Evolutionary conservation across 306 rosid species (phyloP).

Genomic region (Casuarina equisetifolia): DNA sequence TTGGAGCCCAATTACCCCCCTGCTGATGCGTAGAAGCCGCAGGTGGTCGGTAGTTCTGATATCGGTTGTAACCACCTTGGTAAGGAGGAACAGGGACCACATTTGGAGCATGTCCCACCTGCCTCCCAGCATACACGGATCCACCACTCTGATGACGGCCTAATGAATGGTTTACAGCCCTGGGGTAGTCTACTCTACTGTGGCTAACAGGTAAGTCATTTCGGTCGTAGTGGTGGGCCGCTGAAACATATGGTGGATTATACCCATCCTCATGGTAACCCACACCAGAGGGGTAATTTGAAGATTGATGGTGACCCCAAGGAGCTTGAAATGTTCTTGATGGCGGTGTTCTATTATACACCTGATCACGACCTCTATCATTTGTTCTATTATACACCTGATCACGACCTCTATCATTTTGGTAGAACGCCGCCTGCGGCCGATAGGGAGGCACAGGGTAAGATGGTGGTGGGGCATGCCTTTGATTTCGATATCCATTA

Average conservation of each 20-base stretch:
- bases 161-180: slow-evolving; percentile 41
- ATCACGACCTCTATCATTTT: slow-evolving; percentile 30
- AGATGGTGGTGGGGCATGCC: slow-evolving; percentile 32
- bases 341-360: slow-evolving; percentile 33
- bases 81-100: slow-evolving; percentile 29
- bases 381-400: too few species aligned
- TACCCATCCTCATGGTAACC: slow-evolving; percentile 36
- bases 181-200: slow-evolving; percentile 29
- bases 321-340: slow-evolving; percentile 36
- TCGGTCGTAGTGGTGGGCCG: slow-evolving; percentile 40
- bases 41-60: slow-evolving; percentile 41
- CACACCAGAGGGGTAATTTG: slow-evolving; percentile 30
- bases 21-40: slow-evolving; percentile 32
- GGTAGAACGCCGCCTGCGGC: slow-evolving; percentile 31
- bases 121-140: slow-evolving; percentile 34
- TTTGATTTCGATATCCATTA: slow-evolving; percentile 39
- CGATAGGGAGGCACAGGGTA: slow-evolving; percentile 30
- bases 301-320: slow-evolving; percentile 26
- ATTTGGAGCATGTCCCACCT: slow-evolving; percentile 22
- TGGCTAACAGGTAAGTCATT: slow-evolving; percentile 28
- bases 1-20: slow-evolving; percentile 37
- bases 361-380: slow-evolving; percentile 35
- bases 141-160: slow-evolving; percentile 41
- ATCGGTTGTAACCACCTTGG: slow-evolving; percentile 34
- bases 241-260: slow-evolving; percentile 28